Evolutionary conservation across 1,139 yeast species (phyloP).

Genomic region (Suhomyces panamericanus): DNA sequence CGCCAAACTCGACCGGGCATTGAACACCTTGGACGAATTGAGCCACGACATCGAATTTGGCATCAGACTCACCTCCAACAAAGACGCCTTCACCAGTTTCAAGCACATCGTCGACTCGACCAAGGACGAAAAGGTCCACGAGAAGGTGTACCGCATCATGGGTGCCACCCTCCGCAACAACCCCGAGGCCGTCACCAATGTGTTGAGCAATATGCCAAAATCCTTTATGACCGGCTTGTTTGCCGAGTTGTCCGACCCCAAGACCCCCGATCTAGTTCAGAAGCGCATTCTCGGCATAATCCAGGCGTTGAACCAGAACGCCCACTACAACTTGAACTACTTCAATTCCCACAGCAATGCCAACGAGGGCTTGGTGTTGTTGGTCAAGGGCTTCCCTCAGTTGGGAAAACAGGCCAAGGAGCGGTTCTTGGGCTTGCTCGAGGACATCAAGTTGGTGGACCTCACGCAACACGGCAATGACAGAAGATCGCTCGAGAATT

Average conservation of each 20-base stretch:
- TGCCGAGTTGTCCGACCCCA: conserved; percentile 13
- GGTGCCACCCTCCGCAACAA: conserved; percentile 70
- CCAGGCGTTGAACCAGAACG: conserved; percentile 40
- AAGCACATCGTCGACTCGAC: conserved; percentile 15
- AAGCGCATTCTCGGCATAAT: conserved; percentile 52
- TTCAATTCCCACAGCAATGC: conserved; percentile 20
- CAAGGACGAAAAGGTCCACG: conserved; percentile 28
- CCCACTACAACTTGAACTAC: conserved; percentile 28
- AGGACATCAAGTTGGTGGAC: conserved; percentile 32
- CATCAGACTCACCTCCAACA: conserved; percentile 32
- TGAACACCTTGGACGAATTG: conserved; percentile 55
- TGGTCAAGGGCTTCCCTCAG: conserved; percentile 30
- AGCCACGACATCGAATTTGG: conserved; percentile 72
- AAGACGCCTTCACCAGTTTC: conserved; percentile 21
- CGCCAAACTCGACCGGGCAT: conserved; percentile 25
- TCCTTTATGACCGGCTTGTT: conserved; percentile 17
- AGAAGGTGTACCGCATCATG: conserved; percentile 51
- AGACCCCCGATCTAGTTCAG: conserved; percentile 33
- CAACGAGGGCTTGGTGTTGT: conserved; percentile 24
- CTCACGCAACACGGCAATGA: conserved; percentile 22
- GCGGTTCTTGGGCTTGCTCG: conserved; percentile 42
- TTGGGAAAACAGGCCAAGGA: conserved; percentile 31
- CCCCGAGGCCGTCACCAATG: conserved; percentile 54
- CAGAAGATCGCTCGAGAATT: conserved; percentile 27
- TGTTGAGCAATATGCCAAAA: conserved; percentile 15